phyloP scores from a whole-genome alignment of 441 rosid genomes.

The Geranium incanum region DNA sequence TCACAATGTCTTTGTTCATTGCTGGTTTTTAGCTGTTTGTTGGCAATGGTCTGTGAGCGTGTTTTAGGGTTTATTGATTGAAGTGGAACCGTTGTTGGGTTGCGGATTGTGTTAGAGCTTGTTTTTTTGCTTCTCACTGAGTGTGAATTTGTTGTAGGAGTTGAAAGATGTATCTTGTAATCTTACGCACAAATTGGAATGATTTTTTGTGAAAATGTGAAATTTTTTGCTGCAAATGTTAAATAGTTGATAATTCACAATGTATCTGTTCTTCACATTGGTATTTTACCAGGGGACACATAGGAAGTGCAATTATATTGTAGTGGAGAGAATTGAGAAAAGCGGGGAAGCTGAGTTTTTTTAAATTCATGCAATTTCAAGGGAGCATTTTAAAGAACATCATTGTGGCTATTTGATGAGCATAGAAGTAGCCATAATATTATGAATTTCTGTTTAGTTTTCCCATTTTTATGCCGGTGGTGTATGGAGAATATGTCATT shows the following conservation, averaged over 20 bases:
- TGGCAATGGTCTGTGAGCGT: too few species aligned
- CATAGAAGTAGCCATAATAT: background rate
- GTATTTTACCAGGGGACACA: slow-evolving; percentile 1
- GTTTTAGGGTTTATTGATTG: too few species aligned
- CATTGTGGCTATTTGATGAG: background rate
- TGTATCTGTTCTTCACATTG: background rate
- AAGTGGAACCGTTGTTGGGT: too few species aligned
- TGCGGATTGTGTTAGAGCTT: too few species aligned
- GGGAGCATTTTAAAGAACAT: background rate
- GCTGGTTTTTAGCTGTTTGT: too few species aligned
- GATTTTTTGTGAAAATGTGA: too few species aligned
- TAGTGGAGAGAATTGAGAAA: background rate
- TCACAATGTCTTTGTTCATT: too few species aligned
- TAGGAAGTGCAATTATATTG: background rate
- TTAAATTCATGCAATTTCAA: background rate
- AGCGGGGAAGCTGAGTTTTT: background rate
- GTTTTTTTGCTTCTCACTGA: too few species aligned
- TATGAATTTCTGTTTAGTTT: background rate
- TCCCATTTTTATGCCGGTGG: background rate
- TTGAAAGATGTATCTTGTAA: too few species aligned
- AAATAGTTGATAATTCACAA: background rate
- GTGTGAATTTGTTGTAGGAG: background rate
- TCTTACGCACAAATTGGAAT: background rate
- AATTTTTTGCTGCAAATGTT: too few species aligned
- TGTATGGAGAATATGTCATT: background rate